Conservation (phyloP, 192 early-diverging fungal species). For the Coemansia sp. region DNA sequence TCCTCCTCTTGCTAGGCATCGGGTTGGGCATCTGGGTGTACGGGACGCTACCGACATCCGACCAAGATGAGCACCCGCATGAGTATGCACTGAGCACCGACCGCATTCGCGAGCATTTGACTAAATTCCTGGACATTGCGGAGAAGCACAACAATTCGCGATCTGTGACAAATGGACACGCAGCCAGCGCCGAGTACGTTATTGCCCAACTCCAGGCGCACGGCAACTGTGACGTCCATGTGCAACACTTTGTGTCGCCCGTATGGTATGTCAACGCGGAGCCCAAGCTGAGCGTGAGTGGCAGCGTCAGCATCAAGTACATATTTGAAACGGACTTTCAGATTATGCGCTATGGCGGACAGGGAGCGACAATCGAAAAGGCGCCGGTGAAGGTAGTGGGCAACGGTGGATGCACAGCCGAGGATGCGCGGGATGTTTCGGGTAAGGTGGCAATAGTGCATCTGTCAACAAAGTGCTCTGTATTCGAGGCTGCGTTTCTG, state of each 20-base stretch:
- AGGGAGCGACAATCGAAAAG: conserved; percentile 48
- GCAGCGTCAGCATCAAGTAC: conserved; percentile 23
- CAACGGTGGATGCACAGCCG: conserved; percentile 47
- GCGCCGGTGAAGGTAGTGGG: conserved; percentile 50
- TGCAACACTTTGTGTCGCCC: conserved; percentile 48
- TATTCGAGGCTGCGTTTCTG: conserved; percentile 60
- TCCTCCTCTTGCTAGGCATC: conserved; percentile 31
- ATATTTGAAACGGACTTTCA: conserved; percentile 42
- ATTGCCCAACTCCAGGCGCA: conserved; percentile 19
- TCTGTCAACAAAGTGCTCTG: conserved; percentile 40
- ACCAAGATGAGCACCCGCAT: conserved; percentile 41
- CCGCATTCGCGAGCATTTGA: conserved; percentile 35
- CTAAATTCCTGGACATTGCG: conserved; percentile 38
- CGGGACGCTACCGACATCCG: conserved; percentile 49
- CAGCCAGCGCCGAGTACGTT: conserved; percentile 46
- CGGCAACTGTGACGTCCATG: conserved; percentile 38
- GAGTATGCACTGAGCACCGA: conserved; percentile 44
- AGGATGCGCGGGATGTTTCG: conserved; percentile 42
- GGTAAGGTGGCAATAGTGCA: conserved; percentile 59
- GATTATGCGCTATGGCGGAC: conserved; percentile 62
- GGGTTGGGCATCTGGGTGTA: conserved; percentile 50
- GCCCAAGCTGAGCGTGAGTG: conserved; percentile 20
- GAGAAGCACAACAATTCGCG: conserved; percentile 43
- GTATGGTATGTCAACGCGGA: conserved; percentile 28
- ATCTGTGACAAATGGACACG: conserved; percentile 44